Percentiles rank a stretch among this genome's conserved stretches.
Conservation (phyloP, 495 filamentous ascomycete species). For the Lepraria neglecta region DNA sequence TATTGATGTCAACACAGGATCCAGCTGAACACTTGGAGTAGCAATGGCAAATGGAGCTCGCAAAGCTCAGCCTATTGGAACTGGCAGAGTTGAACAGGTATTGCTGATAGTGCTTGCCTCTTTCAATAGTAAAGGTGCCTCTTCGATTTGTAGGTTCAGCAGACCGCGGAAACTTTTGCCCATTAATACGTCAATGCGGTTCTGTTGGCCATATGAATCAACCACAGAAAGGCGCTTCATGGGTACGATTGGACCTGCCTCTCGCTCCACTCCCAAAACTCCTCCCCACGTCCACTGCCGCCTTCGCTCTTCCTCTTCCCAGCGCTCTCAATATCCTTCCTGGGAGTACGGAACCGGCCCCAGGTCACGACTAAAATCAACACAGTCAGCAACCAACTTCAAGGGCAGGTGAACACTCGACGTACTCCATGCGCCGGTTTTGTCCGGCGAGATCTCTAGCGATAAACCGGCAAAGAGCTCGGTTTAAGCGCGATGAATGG, state of each 20-base stretch:
- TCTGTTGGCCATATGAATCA: no score
- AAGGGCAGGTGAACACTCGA: neutral
- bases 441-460: slow-evolving; percentile 25
- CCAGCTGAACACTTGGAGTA: no score
- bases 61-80: no score
- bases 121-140: no score
- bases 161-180: no score
- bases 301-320: slow-evolving; percentile 32
- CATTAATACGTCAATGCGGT: no score
- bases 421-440: slow-evolving; percentile 2
- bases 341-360: slow-evolving; percentile 33
- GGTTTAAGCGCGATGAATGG: slow-evolving; percentile 19
- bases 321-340: slow-evolving; percentile 31
- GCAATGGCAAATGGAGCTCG: no score
- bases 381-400: slow-evolving; percentile 4
- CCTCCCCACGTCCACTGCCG: slow-evolving; percentile 32
- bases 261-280: slow-evolving; percentile 39
- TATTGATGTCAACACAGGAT: no score
- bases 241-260: slow-evolving; percentile 26
- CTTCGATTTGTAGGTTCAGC: no score
- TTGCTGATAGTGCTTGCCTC: no score
- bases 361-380: slow-evolving; percentile 36
- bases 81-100: no score
- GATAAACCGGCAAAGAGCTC: slow-evolving; percentile 23
- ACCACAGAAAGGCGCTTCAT: neutral